Percentiles rank a stretch among this genome's conserved stretches.
Evolutionary conservation across 768 basidiomycete species (phyloP).

Genomic region (Lyophyllum decastes): DNA sequence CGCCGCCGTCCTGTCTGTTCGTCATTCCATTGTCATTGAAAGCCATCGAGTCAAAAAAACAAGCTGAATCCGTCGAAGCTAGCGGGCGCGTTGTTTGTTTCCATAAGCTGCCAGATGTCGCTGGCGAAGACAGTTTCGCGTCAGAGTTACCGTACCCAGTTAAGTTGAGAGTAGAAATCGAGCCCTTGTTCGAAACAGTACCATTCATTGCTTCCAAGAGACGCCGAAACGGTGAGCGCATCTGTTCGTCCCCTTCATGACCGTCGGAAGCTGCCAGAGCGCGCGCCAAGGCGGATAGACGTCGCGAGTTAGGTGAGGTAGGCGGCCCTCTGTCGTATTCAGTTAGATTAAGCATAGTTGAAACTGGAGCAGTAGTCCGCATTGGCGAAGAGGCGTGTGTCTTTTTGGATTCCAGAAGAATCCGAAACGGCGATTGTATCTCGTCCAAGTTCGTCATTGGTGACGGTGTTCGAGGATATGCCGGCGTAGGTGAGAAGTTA

Average conservation of each 20-base stretch:
- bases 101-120: not conserved
- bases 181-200: not conserved
- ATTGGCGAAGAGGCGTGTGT: not conserved
- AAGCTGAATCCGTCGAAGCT: not conserved
- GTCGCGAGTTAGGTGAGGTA: not conserved
- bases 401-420: slow-evolving; percentile 12
- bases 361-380: not conserved
- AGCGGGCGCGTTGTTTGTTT: not conserved
- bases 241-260: not conserved
- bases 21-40: not conserved
- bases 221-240: slow-evolving; percentile 11
- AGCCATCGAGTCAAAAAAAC: not conserved
- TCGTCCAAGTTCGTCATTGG: not conserved
- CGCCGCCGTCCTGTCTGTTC: not conserved
- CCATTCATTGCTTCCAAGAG: slow-evolving; percentile 9
- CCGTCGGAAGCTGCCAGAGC: slow-evolving; percentile 4
- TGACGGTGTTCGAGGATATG: not conserved
- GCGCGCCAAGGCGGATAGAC: not conserved
- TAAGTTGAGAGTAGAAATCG: not conserved
- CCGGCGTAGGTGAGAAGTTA: not conserved
- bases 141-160: not conserved
- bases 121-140: not conserved
- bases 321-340: not conserved
- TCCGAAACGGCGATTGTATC: slow-evolving; percentile 12
- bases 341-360: not conserved